Evolutionary conservation across 2,329 filamentous ascomycete species (phyloP).

Genomic region (Graphilbum sp.): DNA sequence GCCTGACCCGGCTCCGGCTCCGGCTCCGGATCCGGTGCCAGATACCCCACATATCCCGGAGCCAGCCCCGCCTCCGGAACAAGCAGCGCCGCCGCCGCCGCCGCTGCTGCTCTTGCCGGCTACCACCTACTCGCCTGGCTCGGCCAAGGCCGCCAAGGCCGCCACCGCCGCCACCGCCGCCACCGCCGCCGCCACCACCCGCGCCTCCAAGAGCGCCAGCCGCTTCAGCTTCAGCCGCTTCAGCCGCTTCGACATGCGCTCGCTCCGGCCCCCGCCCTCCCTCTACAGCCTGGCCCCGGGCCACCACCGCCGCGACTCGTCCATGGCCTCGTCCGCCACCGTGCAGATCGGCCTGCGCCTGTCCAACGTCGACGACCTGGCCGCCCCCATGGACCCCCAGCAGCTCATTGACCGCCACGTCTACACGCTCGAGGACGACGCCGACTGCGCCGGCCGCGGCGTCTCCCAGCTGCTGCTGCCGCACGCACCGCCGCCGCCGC

Average conservation of each 20-base stretch:
- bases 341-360: constrained; percentile 57
- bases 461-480: not conserved
- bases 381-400: constrained; percentile 19
- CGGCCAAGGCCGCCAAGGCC: not conserved
- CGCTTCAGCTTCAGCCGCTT: not conserved
- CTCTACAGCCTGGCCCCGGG: constrained; percentile 23
- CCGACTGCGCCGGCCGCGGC: not conserved
- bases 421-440: constrained; percentile 16
- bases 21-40: too few species aligned
- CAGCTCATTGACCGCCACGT: constrained; percentile 18
- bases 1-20: too few species aligned
- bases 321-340: constrained; percentile 47
- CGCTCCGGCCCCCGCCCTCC: constrained; percentile 26
- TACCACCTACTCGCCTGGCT: constrained; percentile 25
- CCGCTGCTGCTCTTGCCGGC: constrained; percentile 26
- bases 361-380: constrained; percentile 39
- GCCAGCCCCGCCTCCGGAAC: too few species aligned
- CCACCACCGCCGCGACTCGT: constrained; percentile 41
- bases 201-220: not conserved
- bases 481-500: not conserved
- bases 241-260: constrained; percentile 11
- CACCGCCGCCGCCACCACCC: not conserved
- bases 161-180: not conserved
- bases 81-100: too few species aligned
- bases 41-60: too few species aligned